Evolutionary conservation across 2,329 filamentous ascomycete species (phyloP).

Genomic region (Dactylellina parvicollis): DNA sequence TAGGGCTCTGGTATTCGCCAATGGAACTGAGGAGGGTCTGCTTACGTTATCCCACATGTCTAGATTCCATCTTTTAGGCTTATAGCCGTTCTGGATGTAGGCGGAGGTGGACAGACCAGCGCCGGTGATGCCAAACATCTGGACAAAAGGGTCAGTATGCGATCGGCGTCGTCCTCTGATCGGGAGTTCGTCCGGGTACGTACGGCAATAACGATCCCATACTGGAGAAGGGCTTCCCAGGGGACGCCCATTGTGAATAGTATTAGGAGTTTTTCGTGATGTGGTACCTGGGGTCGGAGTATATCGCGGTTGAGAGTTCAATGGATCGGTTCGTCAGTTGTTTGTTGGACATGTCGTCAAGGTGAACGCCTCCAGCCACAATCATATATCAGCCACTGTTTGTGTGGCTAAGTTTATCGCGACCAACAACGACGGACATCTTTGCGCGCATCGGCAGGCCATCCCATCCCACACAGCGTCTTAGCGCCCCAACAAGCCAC

Average conservation of each 20-base stretch:
- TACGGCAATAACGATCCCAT: constrained; percentile 72
- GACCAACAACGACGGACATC: constrained; percentile 32
- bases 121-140: constrained; percentile 74
- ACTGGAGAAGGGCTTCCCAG: constrained; percentile 73
- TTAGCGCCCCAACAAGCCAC: constrained; percentile 33
- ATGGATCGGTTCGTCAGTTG: constrained; percentile 1
- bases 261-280: constrained; percentile 19
- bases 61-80: constrained; percentile 69
- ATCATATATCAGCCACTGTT: not conserved
- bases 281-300: constrained; percentile 32
- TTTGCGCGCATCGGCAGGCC: constrained; percentile 52
- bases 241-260: constrained; percentile 69
- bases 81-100: constrained; percentile 70
- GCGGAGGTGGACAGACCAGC: constrained; percentile 69
- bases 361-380: constrained; percentile 22
- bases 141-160: constrained; percentile 24
- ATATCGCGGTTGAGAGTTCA: constrained; percentile 12
- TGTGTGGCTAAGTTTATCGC: constrained; percentile 32
- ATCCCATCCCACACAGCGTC: constrained; percentile 35
- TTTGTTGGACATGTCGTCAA: constrained; percentile 1
- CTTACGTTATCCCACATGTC: constrained; percentile 73
- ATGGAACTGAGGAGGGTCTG: constrained; percentile 59
- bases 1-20: constrained; percentile 68
- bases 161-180: constrained; percentile 27
- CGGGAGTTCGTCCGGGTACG: constrained; percentile 57